phyloP scores from a whole-genome alignment of 1,284 basidiomycete species.

The Marasmius oreades region DNA sequence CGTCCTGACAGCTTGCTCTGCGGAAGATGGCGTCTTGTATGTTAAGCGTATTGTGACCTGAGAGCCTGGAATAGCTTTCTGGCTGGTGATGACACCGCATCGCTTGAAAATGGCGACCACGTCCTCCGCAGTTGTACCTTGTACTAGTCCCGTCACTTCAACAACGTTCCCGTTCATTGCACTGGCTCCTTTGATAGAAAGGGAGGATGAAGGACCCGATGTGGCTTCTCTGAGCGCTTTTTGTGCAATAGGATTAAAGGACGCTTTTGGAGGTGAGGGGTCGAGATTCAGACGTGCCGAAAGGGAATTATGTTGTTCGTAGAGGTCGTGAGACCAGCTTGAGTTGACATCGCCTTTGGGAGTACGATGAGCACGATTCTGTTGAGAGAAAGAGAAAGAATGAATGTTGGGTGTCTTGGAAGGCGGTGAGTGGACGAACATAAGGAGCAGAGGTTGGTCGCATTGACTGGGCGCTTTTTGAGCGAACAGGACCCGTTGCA shows the following conservation, averaged over 20 bases:
- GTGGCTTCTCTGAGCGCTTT: conserved; percentile 54
- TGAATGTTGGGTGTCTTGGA: conserved; percentile 15
- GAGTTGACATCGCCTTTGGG: conserved; percentile 67
- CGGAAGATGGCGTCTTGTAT: conserved; percentile 63
- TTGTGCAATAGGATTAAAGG: conserved; percentile 45
- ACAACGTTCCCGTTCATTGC: conserved; percentile 62
- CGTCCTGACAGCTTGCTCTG: conserved; percentile 64
- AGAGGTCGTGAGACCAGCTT: conserved; percentile 73
- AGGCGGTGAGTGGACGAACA: conserved; percentile 47
- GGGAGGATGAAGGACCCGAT: conserved; percentile 26
- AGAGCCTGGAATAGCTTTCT: conserved; percentile 41
- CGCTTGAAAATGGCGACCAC: conserved; percentile 84
- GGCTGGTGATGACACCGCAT: conserved; percentile 64
- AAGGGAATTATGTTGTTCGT: conserved; percentile 58
- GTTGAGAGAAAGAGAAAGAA: conserved; percentile 14
- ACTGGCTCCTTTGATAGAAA: conserved; percentile 76
- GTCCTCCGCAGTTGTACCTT: conserved; percentile 79
- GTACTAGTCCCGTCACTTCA: conserved; percentile 70
- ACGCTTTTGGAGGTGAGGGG: conserved; percentile 38
- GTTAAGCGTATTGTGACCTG: conserved; percentile 70
- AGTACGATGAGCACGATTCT: conserved; percentile 47
- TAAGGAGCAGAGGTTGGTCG: conserved; percentile 55
- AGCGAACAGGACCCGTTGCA: conserved; percentile 55
- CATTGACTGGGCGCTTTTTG: conserved; percentile 39
- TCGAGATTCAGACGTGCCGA: conserved; percentile 51